Evolutionary conservation across 148 eudicot genomes (phyloP), one percentile per base, ranked within the genome.

Genomic region (Nyssa sinensis): DNA sequence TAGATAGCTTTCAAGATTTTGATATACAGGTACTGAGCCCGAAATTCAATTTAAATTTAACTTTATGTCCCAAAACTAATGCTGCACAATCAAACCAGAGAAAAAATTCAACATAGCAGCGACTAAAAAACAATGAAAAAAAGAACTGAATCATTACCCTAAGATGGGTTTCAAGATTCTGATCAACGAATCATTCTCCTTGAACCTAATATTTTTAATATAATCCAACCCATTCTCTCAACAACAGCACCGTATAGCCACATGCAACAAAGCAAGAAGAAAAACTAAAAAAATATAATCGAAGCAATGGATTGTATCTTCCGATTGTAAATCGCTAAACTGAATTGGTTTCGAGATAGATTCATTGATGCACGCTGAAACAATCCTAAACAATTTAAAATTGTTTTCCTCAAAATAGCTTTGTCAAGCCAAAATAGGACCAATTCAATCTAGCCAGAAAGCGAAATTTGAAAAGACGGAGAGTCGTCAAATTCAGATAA

Each of bases 221-320:
- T n/a, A 34, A 58, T 57, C 60, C 28, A 32, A 10, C 21, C 23
- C 21, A 21, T 19, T 19, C 25, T 5, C 2, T n/a, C 14, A 19
- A 12, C n/a, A 62, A 62, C 1, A 34, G 7, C 60, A 30, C 24
- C 21, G 3, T 19, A 8, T 10, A 17, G 41, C 37, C 72, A 29
- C 34, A 58, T 14, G 31, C n/a, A n/a, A 27, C 64, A 58, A 34
- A 70, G 29, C 74, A 41, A 47, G 62, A 62, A 62, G 66, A 7
- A 29, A 27, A 3, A 62, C 35, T 9, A 62, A 30, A 19, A 21
- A 8, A 33, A 64, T 7, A 19, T 9, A 64, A 35, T 33, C n/a
- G 25, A 11, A 7, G 32, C 35, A 19, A 49, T 69, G 25, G n/a
- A n/a, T n/a, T n/a, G n/a, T n/a, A n/a, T n/a, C n/a, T n/a, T n/a